Base-by-base conservation (phyloP, 2,329 filamentous ascomycete species). In the Hysterium pulicare region DNA sequence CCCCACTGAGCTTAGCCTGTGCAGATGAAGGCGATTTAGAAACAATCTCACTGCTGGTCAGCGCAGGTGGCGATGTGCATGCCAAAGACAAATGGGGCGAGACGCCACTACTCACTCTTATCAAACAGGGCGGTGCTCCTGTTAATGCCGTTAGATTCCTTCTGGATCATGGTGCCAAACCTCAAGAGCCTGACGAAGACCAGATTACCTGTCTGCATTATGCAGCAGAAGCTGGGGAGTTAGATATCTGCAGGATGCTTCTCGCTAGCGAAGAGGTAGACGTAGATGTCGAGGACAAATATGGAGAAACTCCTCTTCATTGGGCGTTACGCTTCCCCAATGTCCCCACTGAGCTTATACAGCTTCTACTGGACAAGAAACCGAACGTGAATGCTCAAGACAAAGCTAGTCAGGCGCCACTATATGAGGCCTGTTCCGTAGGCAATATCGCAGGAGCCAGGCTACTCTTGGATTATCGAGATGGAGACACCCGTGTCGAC, bases 21-120 rank as follows among this genome's bases (percentile, higher is more conserved):
- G 5, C 13, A 10, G 36, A 13, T 7, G 13, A 17, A n/a, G 23
- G 20, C 10, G 5, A 28, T 30, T n/a, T n/a, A n/a, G n/a, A n/a
- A n/a, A n/a, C n/a, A 8, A 34, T 34, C 32, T 8, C 8, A 16
- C 8, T 34, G 8, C 16, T 34, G 10, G 20, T 20, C 30, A 22
- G 26, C 17, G 11, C 17, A 16, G 39, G 39, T 23, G 39, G 17
- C 10, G 19, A 34, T 23, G 32, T 41, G n/a, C 24, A 41, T 16
- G 8, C 32, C 16, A 9, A 10, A 17, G 17, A 34, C 32, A 17
- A 34, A 10, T 9, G 16, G 16, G 32, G 16, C 32, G 32, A 34
- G 17, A 34, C 32, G 8, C 32, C 32, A 9, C 16, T 34, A 10
- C 8, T 34, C 11, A 10, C 32, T 16, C 32, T 17, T 34, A 10